A percentile compares a stretch with the other conserved stretches of the same genome.
phyloP scores from a whole-genome alignment of 2,329 filamentous ascomycete genomes.

The Trichoderma lentiforme region DNA sequence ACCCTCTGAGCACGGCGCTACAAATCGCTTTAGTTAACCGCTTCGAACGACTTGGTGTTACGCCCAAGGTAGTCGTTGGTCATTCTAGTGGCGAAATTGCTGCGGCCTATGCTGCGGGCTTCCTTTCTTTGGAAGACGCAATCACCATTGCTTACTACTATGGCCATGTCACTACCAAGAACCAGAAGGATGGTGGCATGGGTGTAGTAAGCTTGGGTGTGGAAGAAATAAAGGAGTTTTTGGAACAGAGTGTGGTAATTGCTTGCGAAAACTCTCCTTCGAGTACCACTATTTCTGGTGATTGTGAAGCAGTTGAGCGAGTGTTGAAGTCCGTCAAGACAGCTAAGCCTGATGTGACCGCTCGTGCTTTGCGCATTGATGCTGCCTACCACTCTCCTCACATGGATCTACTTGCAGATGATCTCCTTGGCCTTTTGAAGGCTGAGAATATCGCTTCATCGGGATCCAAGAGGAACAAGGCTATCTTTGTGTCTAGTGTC shows the following conservation, averaged over 20 bases:
- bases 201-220: conserved; percentile 31
- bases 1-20: conserved; percentile 52
- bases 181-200: conserved; percentile 29
- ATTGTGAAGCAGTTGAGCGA: conserved; percentile 28
- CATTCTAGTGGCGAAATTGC: conserved; percentile 29
- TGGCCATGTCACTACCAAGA: conserved; percentile 15
- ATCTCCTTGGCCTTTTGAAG: conserved; percentile 5
- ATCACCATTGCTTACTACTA: conserved; percentile 24
- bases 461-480: neutral
- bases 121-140: conserved; percentile 19
- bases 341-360: conserved; percentile 31
- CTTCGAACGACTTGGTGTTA: conserved; percentile 28
- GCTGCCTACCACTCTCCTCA: conserved; percentile 32
- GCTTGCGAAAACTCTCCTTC: conserved; percentile 44
- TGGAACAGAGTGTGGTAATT: conserved; percentile 18
- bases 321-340: conserved; percentile 31
- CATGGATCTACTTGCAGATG: conserved; percentile 22
- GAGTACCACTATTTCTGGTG: conserved; percentile 38
- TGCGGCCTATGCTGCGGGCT: conserved; percentile 25
- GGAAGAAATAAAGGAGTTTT: conserved; percentile 23
- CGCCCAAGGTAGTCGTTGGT: conserved; percentile 22
- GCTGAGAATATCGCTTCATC: neutral
- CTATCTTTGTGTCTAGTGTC: conserved; percentile 13
- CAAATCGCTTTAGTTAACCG: conserved; percentile 47
- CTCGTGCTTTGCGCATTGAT: conserved; percentile 24